These are phyloP conservation scores for Phialophora tarda DNA, from an alignment of 2,329 filamentous ascomycete species.

Conservation along the genomic window DNA sequence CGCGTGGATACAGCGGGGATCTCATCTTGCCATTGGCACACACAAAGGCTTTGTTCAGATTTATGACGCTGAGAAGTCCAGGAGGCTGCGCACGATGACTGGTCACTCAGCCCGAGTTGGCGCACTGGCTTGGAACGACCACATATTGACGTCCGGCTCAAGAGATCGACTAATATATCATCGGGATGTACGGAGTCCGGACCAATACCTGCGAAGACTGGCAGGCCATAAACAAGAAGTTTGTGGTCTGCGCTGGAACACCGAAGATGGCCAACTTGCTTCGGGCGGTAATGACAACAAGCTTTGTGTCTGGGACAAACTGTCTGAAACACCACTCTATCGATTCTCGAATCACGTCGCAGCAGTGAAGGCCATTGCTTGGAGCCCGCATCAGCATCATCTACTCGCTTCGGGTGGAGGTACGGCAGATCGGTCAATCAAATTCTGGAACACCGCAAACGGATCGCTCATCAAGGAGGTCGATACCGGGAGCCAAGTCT, in stretches of 20 bases:
- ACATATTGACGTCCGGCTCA: conserved; percentile 94
- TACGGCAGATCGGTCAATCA: conserved; percentile 93
- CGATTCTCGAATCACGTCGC: conserved; percentile 95
- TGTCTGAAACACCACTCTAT: conserved; percentile 88
- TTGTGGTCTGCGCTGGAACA: conserved; percentile 96
- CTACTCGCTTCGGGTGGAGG: conserved; percentile 94
- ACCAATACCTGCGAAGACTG: conserved; percentile 85
- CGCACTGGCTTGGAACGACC: conserved; percentile 95
- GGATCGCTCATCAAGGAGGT: conserved; percentile 82
- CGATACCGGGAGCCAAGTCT: conserved; percentile 98
- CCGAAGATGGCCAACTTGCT: conserved; percentile 90
- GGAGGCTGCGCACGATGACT: conserved; percentile 91
- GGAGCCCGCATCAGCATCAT: conserved; percentile 94
- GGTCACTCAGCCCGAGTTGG: conserved; percentile 93
- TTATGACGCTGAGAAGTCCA: conserved; percentile 89
- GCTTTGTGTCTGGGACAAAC: conserved; percentile 96
- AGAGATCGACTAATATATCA: conserved; percentile 93
- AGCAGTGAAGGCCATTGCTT: conserved; percentile 95
- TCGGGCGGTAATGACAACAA: conserved; percentile 99
- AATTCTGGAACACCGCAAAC: conserved; percentile 96
- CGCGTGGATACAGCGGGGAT: conserved; percentile 96
- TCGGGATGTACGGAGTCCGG: conserved; percentile 88
- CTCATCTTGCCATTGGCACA: conserved; percentile 93
- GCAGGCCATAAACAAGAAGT: conserved; percentile 98
- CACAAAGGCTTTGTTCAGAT: conserved; percentile 95